Base-by-base conservation (phyloP, 208 protist genomes). In the Trypanosoma congolense region DNA sequence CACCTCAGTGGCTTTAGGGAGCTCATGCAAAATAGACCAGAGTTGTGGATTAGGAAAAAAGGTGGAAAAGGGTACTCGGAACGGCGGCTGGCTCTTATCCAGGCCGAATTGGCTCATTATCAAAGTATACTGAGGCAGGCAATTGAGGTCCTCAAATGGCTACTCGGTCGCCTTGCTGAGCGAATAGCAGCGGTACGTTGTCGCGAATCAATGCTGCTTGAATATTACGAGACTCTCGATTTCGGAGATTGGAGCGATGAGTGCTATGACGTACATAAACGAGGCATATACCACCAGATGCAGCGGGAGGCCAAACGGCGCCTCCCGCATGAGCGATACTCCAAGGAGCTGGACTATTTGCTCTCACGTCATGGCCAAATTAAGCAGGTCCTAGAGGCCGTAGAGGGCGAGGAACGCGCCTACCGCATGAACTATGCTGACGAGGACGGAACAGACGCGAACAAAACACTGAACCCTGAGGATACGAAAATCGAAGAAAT, bases 171-270 rank as follows among this genome's bases (percentile, higher is more conserved):
- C 3, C 56, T 92, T 24, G 50, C 78, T 40, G 50, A 62, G 6
- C 57, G 74, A 10, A 25, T 68, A 0, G 41, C 36, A 14, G 38
- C 66, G 4, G 49, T 83, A n/a, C 44, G 63, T 16, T 38, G 53
- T n/a, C 47, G 72, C 9, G 51, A 71, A 14, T 50, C 64, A 2
- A 24, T 87, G 25, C 63, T 88, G 9, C 45, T 63, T 9, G 77
- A 74, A 9, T 92, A 92, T 57, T 87, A 87, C 59, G 29, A 56
- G n/a, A 78, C 70, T 0, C 31, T 88, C 29, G 84, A 92, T 48
- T 70, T 73, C 29, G 68, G 71, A 44, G 76, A 80, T 49, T 35
- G 70, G 12, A 38, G 28, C 22, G 49, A 35, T 9, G 50, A 65
- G 12, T 18, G 2, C 10, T 6, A 53, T 28, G 36, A 35, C 14